Evolutionary conservation across 2,329 filamentous ascomycete genomes (phyloP).

Genomic region (Paecilomyces variotii): DNA sequence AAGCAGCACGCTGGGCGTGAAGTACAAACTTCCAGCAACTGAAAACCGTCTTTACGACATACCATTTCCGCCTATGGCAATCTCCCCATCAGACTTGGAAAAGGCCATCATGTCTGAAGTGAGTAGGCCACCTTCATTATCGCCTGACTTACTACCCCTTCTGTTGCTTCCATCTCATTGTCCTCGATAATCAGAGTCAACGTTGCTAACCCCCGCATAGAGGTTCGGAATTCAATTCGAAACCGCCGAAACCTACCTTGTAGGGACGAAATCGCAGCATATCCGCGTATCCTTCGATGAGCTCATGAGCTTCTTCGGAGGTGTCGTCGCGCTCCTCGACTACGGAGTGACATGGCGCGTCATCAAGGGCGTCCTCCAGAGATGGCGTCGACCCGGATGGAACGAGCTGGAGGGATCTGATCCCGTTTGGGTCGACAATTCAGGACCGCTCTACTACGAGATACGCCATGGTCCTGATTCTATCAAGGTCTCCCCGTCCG

Average conservation of each 20-base stretch:
- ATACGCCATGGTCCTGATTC: constrained; percentile 9
- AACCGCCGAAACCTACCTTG: constrained; percentile 12
- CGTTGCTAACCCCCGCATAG: neutral
- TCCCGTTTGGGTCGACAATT: constrained; percentile 13
- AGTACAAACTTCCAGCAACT: neutral
- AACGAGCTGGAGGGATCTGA: constrained; percentile 3
- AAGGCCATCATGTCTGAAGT: neutral
- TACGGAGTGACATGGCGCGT: constrained; percentile 13
- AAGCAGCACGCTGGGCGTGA: neutral
- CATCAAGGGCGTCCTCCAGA: constrained; percentile 3
- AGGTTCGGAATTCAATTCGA: constrained; percentile 13
- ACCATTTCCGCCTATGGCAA: neutral
- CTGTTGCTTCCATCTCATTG: neutral
- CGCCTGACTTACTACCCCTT: neutral
- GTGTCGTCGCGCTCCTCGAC: constrained; percentile 12
- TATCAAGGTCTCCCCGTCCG: constrained; percentile 8
- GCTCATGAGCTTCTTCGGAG: constrained; percentile 9
- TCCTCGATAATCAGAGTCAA: neutral
- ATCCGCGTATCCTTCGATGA: constrained; percentile 14
- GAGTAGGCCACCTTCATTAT: neutral
- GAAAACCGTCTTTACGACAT: neutral
- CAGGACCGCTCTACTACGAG: constrained; percentile 11
- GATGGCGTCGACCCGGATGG: constrained; percentile 9
- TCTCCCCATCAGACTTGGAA: neutral
- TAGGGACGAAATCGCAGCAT: constrained; percentile 11